Percentiles rank a stretch among this genome's conserved stretches.
Conservation (phyloP, 345 rosid species). For the Acer yangbiense region DNA sequence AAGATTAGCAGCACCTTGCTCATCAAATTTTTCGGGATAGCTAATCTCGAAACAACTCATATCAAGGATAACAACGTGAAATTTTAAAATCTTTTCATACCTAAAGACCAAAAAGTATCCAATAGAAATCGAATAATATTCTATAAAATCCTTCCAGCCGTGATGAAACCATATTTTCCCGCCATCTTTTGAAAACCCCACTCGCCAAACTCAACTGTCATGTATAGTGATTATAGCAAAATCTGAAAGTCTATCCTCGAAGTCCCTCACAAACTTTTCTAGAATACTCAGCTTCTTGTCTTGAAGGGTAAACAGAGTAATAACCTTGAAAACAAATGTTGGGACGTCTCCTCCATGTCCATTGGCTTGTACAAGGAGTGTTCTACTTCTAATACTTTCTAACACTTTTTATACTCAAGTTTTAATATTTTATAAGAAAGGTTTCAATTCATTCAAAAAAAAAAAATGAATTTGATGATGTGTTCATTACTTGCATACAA, state of each 20-base stretch:
- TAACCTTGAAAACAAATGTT: conserved; percentile 9
- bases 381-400: no score
- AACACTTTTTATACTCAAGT: no score
- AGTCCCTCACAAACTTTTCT: background rate
- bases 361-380: no score
- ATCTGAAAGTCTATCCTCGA: background rate
- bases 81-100: conserved; percentile 21
- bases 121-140: conserved; percentile 34
- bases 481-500: no score
- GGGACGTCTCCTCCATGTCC: background rate
- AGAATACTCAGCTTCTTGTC: background rate
- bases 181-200: conserved; percentile 30
- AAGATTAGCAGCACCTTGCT: background rate
- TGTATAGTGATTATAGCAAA: background rate
- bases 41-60: conserved; percentile 35
- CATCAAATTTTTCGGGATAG: conserved; percentile 33
- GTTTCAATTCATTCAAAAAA: no score
- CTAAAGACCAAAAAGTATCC: conserved; percentile 41
- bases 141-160: conserved; percentile 35
- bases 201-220: conserved; percentile 34
- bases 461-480: no score
- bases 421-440: no score
- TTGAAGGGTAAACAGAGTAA: background rate
- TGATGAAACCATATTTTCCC: conserved; percentile 41
- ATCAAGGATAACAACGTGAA: conserved; percentile 34